Conservation (phyloP, 345 rosid species). For the Pseudoturritis turrita region DNA sequence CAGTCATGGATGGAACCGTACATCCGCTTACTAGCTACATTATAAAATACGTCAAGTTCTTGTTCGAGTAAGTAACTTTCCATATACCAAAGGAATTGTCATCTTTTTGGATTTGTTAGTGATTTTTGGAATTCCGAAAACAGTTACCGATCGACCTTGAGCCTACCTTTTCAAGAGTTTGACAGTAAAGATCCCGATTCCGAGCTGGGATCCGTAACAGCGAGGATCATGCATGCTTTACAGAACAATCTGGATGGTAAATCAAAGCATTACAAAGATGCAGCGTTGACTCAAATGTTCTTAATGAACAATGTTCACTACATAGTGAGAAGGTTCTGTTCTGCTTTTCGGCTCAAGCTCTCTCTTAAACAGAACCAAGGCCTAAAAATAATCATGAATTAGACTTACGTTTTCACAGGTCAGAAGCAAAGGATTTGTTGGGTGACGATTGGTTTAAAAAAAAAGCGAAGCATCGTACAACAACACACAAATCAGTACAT, state of each 20-base stretch:
- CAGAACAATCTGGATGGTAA: conserved; percentile 88
- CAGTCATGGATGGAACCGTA: conserved; percentile 94
- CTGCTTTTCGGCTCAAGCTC: neutral
- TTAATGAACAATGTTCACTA: conserved; percentile 96
- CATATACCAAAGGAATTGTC: neutral
- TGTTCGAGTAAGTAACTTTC: conserved; percentile 68
- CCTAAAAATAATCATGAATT: neutral
- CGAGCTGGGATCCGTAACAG: conserved; percentile 63
- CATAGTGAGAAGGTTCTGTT: conserved; percentile 81
- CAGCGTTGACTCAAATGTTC: conserved; percentile 87
- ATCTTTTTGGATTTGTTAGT: neutral
- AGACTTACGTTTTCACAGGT: conserved; percentile 45
- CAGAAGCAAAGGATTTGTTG: conserved; percentile 88
- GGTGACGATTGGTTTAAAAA: conserved; percentile 99
- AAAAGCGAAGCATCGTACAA: conserved; percentile 86
- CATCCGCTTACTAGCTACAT: conserved; percentile 96
- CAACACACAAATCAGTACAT: conserved; percentile 96
- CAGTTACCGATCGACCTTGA: conserved; percentile 79
- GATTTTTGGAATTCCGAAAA: neutral
- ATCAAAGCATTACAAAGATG: conserved; percentile 93
- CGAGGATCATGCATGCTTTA: conserved; percentile 83
- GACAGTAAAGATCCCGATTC: conserved; percentile 51
- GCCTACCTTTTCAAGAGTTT: conserved; percentile 77
- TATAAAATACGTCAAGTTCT: conserved; percentile 85
- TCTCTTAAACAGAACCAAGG: neutral